Evolutionary conservation across 2,329 filamentous ascomycete genomes (phyloP).

Genomic region (Aspergillus pseudoterreus): DNA sequence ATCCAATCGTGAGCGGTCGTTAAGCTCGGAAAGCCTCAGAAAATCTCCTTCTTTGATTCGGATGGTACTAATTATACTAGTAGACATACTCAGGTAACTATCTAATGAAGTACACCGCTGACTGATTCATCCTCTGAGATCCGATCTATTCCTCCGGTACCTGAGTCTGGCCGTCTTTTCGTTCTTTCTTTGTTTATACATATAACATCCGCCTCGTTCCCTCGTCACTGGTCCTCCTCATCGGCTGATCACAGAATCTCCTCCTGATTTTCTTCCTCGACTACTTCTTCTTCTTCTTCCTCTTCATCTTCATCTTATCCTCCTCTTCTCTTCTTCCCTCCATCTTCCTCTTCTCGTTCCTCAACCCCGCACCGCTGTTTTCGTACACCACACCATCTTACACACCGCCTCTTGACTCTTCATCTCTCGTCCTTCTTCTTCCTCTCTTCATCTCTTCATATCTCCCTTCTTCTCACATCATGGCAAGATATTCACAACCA

Average conservation of each 20-base stretch:
- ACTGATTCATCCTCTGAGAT: background rate
- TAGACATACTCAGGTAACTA: no score
- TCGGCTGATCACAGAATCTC: background rate
- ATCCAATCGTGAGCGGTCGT: slow-evolving; percentile 29
- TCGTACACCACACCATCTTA: slow-evolving; percentile 9
- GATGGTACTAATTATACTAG: no score
- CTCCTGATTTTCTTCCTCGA: slow-evolving; percentile 1
- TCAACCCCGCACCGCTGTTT: slow-evolving; percentile 3
- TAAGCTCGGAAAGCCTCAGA: slow-evolving; percentile 28
- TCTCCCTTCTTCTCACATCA: slow-evolving; percentile 19
- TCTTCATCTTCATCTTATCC: background rate
- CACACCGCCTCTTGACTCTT: slow-evolving; percentile 7
- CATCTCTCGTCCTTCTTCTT: slow-evolving; percentile 11
- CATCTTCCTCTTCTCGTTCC: background rate
- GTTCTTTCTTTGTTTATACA: background rate
- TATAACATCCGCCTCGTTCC: background rate
- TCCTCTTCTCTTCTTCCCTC: background rate
- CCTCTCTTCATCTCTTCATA: slow-evolving; percentile 6
- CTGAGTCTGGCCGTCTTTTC: background rate
- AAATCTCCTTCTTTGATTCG: slow-evolving; percentile 17
- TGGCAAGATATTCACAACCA: slow-evolving; percentile 44
- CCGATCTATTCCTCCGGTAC: no score
- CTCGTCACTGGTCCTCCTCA: background rate
- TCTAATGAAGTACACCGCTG: background rate
- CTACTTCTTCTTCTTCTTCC: slow-evolving; percentile 4